Evolutionary conservation across 2,329 filamentous ascomycete species (phyloP).

Genomic region (Arthrobotrys entomopaga): DNA sequence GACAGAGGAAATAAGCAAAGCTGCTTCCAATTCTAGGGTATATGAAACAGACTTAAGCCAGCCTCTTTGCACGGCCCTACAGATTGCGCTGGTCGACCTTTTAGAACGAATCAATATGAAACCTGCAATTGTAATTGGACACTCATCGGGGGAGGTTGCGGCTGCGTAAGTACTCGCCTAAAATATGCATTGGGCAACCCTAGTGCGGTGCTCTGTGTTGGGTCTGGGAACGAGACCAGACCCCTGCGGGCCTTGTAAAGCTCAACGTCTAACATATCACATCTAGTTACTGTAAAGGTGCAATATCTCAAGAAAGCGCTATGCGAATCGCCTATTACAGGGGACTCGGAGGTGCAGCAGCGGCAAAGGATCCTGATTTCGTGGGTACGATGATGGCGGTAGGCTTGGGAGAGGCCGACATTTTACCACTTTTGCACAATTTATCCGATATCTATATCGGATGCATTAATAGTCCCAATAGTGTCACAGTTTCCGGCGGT

Average conservation of each 20-base stretch:
- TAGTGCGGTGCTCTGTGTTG: constrained; percentile 57
- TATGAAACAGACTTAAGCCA: constrained; percentile 57
- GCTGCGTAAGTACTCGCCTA: constrained; percentile 61
- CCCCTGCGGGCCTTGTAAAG: no score
- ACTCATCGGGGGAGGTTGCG: constrained; percentile 65
- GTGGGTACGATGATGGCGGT: constrained; percentile 62
- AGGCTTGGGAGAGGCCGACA: constrained; percentile 61
- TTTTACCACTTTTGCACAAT: not conserved
- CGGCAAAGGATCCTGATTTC: not conserved
- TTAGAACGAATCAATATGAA: constrained; percentile 60
- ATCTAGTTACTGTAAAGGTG: not conserved
- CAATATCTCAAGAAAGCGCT: constrained; percentile 61
- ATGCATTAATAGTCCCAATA: constrained; percentile 59
- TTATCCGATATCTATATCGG: constrained; percentile 19
- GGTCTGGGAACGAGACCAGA: no score
- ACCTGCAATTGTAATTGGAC: constrained; percentile 62
- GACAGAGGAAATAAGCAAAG: not conserved
- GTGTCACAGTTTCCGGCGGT: constrained; percentile 59
- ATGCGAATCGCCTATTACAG: constrained; percentile 63
- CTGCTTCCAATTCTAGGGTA: not conserved
- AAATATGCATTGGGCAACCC: no score
- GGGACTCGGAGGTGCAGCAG: constrained; percentile 58
- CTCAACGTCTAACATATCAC: not conserved
- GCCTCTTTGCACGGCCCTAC: constrained; percentile 68
- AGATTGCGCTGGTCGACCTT: constrained; percentile 65